Conservation (phyloP, 176 grass and related monocot genomes). For the Saccharum officinarum region DNA sequence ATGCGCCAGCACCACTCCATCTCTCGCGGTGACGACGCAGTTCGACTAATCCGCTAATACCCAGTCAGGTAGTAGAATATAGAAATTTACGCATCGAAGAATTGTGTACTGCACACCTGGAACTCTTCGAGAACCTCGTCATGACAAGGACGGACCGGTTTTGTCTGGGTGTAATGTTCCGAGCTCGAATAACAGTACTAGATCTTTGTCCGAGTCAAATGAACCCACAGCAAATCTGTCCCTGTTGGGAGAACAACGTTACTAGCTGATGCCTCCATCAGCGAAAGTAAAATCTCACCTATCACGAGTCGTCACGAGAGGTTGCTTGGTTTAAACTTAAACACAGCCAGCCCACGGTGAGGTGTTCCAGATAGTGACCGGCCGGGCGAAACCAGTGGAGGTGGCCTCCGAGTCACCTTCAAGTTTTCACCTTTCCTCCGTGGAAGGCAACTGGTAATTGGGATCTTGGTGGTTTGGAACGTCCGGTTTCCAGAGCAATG, state of each 20-base stretch:
- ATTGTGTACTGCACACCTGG: not conserved
- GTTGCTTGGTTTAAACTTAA: slow-evolving; percentile 46
- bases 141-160: not conserved
- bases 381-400: slow-evolving; percentile 15
- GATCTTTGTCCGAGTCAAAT: not conserved
- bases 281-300: slow-evolving; percentile 34
- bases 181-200: not conserved
- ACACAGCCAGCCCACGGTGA: slow-evolving; percentile 11
- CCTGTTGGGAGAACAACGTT: slow-evolving; percentile 4
- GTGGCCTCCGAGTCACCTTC: slow-evolving; percentile 39
- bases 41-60: not conserved
- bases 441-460: not conserved
- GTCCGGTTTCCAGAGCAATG: slow-evolving; percentile 28
- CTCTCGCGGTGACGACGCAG: not conserved
- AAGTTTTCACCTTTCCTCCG: not conserved
- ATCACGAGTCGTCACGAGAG: not conserved
- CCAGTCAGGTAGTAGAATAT: not conserved
- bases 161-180: not conserved
- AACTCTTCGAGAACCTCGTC: not conserved
- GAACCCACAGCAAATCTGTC: not conserved
- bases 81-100: slow-evolving; percentile 6
- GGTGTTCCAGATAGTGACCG: slow-evolving; percentile 23
- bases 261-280: not conserved
- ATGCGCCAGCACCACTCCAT: not conserved
- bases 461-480: slow-evolving; percentile 32